These are phyloP conservation scores for Prunus mume DNA, from an alignment of 306 rosid species.

Conservation along the genomic window DNA sequence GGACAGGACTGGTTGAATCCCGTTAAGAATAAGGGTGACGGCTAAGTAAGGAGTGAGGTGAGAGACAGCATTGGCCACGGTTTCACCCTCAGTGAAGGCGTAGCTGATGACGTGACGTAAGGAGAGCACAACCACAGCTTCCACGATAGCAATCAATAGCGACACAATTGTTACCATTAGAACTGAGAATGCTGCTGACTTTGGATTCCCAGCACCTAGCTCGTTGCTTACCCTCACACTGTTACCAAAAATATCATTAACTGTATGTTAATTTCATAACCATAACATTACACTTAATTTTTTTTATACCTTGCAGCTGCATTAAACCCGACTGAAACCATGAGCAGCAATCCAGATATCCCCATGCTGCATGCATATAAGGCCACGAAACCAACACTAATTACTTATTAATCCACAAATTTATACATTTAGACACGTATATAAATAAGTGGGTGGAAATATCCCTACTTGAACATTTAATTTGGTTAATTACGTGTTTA, in stretches of 20 bases:
- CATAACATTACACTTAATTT: not conserved
- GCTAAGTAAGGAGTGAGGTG: constrained; percentile 59
- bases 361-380: constrained; percentile 45
- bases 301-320: constrained; percentile 66
- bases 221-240: constrained; percentile 77
- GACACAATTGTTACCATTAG: constrained; percentile 41
- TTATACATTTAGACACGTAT: too few relatives aligned
- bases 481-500: too few relatives aligned
- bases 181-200: constrained; percentile 62
- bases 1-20: constrained; percentile 69
- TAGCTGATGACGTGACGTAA: constrained; percentile 63
- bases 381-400: not conserved
- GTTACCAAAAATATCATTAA: not conserved
- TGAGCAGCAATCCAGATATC: constrained; percentile 38
- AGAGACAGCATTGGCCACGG: constrained; percentile 57
- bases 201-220: constrained; percentile 64
- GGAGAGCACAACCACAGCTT: constrained; percentile 43
- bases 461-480: too few relatives aligned
- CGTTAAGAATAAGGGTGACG: constrained; percentile 59
- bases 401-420: constrained; percentile 10
- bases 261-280: too few relatives aligned
- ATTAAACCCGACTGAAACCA: constrained; percentile 59
- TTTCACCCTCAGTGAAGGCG: constrained; percentile 55
- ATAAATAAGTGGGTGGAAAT: too few relatives aligned
- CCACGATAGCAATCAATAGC: constrained; percentile 33